These are phyloP conservation scores for Zopfia rhizophila DNA, from an alignment of 2,329 filamentous ascomycete genomes.

Conservation along the genomic window DNA sequence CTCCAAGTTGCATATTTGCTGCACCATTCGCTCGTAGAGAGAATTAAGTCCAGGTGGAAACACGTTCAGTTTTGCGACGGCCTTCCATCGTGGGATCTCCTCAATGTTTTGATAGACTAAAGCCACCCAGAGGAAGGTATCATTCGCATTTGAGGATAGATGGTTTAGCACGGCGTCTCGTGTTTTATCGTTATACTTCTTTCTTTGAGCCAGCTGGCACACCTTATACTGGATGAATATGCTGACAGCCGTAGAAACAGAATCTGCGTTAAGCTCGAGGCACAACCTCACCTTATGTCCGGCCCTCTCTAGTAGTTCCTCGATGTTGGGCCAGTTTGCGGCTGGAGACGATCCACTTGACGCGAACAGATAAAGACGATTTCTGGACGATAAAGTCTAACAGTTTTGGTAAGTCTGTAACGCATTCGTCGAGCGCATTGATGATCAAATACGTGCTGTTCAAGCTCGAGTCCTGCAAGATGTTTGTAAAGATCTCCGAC, in stretches of 20 bases:
- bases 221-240: slow-evolving; percentile 53
- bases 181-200: slow-evolving; percentile 48
- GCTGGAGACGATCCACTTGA: slow-evolving; percentile 28
- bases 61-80: slow-evolving; percentile 22
- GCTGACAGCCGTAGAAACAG: slow-evolving; percentile 47
- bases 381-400: slow-evolving; percentile 6
- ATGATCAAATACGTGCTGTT: slow-evolving; percentile 6
- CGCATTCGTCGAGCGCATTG: slow-evolving; percentile 13
- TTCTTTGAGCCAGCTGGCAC: slow-evolving; percentile 32
- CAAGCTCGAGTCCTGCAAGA: slow-evolving; percentile 48
- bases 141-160: slow-evolving; percentile 46
- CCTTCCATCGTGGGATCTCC: slow-evolving; percentile 24
- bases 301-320: slow-evolving; percentile 36
- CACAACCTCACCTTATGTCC: slow-evolving; percentile 33
- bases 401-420: slow-evolving; percentile 8
- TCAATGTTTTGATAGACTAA: slow-evolving; percentile 48
- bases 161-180: slow-evolving; percentile 36
- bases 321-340: slow-evolving; percentile 53
- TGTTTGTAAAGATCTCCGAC: slow-evolving; percentile 48
- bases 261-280: slow-evolving; percentile 48
- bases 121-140: slow-evolving; percentile 51
- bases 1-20: slow-evolving; percentile 40
- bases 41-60: slow-evolving; percentile 51
- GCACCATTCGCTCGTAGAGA: slow-evolving; percentile 55
- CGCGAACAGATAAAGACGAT: slow-evolving; percentile 38